Percentiles rank a stretch among this genome's conserved stretches.
Conservation (phyloP, 139 green algal species). For the Chlamydomonas sphaeroides region DNA sequence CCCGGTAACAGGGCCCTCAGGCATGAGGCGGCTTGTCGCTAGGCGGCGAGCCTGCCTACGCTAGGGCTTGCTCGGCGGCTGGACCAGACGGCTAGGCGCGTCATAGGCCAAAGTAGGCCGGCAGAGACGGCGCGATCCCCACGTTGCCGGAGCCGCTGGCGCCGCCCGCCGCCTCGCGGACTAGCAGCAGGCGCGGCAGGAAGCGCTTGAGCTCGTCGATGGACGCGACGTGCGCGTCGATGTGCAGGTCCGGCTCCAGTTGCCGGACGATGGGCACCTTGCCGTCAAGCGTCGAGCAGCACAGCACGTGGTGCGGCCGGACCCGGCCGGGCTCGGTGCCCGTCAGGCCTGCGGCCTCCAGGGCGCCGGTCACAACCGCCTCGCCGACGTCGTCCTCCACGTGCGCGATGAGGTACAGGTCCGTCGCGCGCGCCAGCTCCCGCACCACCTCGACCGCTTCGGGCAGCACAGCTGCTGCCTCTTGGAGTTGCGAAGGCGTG, state of each 20-base stretch:
- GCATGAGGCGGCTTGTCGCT: too few relatives aligned
- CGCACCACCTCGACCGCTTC: constrained; percentile 59
- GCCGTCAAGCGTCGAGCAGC: constrained; percentile 80
- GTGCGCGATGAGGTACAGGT: constrained; percentile 57
- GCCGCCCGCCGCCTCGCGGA: constrained; percentile 33
- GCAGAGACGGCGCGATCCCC: constrained; percentile 19
- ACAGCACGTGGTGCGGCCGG: constrained; percentile 69
- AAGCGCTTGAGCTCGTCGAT: constrained; percentile 77
- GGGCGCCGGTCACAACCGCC: constrained; percentile 58
- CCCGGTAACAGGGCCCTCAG: too few relatives aligned
- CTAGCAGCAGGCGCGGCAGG: constrained; percentile 69
- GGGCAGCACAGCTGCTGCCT: constrained; percentile 62
- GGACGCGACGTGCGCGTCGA: constrained; percentile 71
- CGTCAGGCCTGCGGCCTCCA: constrained; percentile 63
- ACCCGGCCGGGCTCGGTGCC: constrained; percentile 48
- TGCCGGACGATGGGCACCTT: constrained; percentile 86
- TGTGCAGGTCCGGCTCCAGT: constrained; percentile 85
- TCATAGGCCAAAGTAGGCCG: constrained; percentile 37
- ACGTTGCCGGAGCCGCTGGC: constrained; percentile 41
- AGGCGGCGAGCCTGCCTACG: too few relatives aligned
- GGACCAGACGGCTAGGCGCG: too few relatives aligned
- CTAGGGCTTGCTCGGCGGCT: too few relatives aligned
- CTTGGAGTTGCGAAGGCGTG: constrained; percentile 57
- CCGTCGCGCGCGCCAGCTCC: constrained; percentile 49
- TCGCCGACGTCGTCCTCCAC: constrained; percentile 73